These are phyloP conservation scores for Arthrobotrys conoides DNA, from an alignment of 2,329 filamentous ascomycete genomes.

Conservation along the genomic window DNA sequence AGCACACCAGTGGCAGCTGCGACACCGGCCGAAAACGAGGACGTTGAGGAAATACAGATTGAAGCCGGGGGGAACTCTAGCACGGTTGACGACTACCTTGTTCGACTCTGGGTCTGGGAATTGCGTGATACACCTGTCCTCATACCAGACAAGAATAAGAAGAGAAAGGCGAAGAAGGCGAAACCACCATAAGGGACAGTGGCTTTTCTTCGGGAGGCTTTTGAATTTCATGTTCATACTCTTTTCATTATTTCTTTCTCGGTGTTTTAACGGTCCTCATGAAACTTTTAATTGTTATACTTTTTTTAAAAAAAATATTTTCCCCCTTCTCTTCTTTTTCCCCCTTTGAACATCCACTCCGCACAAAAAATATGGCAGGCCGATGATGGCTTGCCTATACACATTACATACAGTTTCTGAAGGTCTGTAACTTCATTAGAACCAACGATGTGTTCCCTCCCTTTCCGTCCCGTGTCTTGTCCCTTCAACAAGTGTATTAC, in stretches of 20 bases:
- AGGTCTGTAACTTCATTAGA: neutral
- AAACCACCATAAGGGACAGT: conserved; percentile 36
- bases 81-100: conserved; percentile 82
- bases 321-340: neutral
- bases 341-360: conserved; percentile 6
- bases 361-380: conserved; percentile 9
- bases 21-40: conserved; percentile 44
- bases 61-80: conserved; percentile 69
- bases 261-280: neutral
- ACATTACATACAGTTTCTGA: neutral
- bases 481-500: conserved; percentile 22
- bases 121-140: conserved; percentile 70
- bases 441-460: neutral
- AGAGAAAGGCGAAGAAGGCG: conserved; percentile 69
- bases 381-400: neutral
- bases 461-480: neutral
- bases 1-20: conserved; percentile 31
- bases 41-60: conserved; percentile 62
- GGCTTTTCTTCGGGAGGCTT: neutral
- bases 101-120: conserved; percentile 77
- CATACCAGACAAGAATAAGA: conserved; percentile 69
- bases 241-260: conserved; percentile 38
- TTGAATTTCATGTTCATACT: conserved; percentile 29
- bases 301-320: neutral
- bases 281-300: neutral